Evolutionary conservation across 164 flowering plant genomes (phyloP), one percentile per base, ranked within the genome.

Genomic region (Vitis riparia): DNA sequence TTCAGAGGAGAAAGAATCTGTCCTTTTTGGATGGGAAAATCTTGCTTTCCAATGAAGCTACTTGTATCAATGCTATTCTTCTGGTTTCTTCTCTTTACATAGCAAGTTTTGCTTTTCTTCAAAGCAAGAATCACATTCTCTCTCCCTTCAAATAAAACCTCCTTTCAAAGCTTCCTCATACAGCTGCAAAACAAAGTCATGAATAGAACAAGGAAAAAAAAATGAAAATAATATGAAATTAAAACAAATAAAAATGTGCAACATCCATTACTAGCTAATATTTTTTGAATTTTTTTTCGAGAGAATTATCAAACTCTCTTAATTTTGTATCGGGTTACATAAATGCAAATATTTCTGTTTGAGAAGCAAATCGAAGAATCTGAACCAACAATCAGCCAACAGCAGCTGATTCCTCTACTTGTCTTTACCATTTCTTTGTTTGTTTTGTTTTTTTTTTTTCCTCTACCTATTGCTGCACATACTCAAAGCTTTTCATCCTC

Each of bases 111-210:
- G 69, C 79, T 79, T 76, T 71, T 66, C 74, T 76, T 71, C 71
- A 61, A 76, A 74, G 71, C 50, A 69, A 72, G 78, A 75, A 80
- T 75, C 80, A 63, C 65, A 77, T 80, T 77, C 76, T 61, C 11
- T 61, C 62, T 55, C 49, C 49, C 27, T 27, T 5, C 17, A 13
- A n/a, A 51, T 19, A 16, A 57, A 16, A 57, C 65, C 14, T 29
- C 32, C 16, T 19, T 52, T 32, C 37, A 56, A 23, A 51, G 23
- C 53, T 51, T 65, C 23, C 11, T 12, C 50, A 5, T 8, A 37
- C 15, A 30, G 62, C 57, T 49, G 61, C 68, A 48, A 68, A 53
- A 47, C 16, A 29, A 49, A 37, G 17, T 15, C 8, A 57, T 5
- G 44, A 32, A 59, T 57, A 50, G 51, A 29, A 49, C 12, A 27